Evolutionary conservation across 2,329 filamentous ascomycete genomes (phyloP).

Genomic region (Paraconiothyrium sp.): DNA sequence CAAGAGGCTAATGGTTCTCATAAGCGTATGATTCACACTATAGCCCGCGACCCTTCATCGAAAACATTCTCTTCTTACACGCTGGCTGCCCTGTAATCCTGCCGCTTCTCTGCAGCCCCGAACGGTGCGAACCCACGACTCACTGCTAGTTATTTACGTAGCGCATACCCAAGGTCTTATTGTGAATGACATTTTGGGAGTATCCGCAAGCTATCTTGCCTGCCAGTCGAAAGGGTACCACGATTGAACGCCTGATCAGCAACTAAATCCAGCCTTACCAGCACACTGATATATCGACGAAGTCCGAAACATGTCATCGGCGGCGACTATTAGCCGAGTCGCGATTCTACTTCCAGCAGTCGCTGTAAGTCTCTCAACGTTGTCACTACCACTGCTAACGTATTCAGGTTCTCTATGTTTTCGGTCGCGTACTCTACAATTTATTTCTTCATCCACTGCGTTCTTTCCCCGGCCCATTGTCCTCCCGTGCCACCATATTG

Average conservation of each 20-base stretch:
- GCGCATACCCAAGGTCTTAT: too few relatives aligned
- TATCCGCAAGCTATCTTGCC: too few relatives aligned
- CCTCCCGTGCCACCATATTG: slow-evolving; percentile 37
- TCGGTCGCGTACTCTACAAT: slow-evolving; percentile 38
- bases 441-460: slow-evolving; percentile 52
- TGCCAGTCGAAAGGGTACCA: background rate
- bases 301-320: background rate
- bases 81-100: too few relatives aligned
- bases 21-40: background rate
- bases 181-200: too few relatives aligned
- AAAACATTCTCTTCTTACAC: background rate
- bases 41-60: background rate
- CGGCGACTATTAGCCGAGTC: background rate
- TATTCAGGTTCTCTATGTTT: slow-evolving; percentile 11
- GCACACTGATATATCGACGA: background rate
- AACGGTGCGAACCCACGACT: too few relatives aligned
- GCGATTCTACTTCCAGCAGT: slow-evolving; percentile 1
- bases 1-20: background rate
- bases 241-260: background rate
- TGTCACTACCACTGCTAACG: background rate
- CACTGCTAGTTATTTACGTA: too few relatives aligned
- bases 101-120: too few relatives aligned
- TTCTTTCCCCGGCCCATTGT: slow-evolving; percentile 52
- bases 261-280: background rate
- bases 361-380: background rate